Evolutionary conservation across 116 monocot species (phyloP).

Genomic region (Phalaenopsis hybrid): DNA sequence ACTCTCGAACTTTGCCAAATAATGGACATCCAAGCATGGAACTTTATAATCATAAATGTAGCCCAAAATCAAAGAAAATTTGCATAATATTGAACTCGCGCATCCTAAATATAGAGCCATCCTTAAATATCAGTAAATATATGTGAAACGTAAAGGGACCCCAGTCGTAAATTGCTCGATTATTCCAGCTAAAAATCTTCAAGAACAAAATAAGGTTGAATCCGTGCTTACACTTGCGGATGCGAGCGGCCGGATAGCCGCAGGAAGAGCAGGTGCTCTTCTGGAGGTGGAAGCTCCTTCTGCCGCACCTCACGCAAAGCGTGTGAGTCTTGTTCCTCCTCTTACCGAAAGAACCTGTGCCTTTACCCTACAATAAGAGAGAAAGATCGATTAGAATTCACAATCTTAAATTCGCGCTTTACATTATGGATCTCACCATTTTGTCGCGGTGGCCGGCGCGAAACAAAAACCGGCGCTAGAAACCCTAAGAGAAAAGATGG

Average conservation of each 20-base stretch:
- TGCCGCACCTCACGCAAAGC: constrained; percentile 46
- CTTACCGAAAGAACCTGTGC: constrained; percentile 58
- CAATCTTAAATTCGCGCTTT: no score
- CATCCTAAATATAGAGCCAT: not conserved
- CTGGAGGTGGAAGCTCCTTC: constrained; percentile 58
- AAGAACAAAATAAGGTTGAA: not conserved
- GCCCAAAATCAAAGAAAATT: not conserved
- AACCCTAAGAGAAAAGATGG: no score
- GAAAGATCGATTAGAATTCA: not conserved
- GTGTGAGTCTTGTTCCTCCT: constrained; percentile 63
- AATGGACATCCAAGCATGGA: not conserved
- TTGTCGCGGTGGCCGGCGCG: not conserved
- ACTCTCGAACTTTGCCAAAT: not conserved
- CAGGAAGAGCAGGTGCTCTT: constrained; percentile 52
- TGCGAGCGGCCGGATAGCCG: constrained; percentile 48
- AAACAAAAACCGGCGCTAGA: not conserved
- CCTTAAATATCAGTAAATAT: not conserved
- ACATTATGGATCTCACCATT: not conserved
- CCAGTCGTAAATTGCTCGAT: not conserved
- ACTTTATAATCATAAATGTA: not conserved
- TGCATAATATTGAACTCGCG: not conserved
- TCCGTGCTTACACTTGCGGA: constrained; percentile 37
- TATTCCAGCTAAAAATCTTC: not conserved
- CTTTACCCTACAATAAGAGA: constrained; percentile 38
- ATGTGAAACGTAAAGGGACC: not conserved